Conservation (phyloP, 2,329 filamentous ascomycete species). For the Penicillium sp. region DNA sequence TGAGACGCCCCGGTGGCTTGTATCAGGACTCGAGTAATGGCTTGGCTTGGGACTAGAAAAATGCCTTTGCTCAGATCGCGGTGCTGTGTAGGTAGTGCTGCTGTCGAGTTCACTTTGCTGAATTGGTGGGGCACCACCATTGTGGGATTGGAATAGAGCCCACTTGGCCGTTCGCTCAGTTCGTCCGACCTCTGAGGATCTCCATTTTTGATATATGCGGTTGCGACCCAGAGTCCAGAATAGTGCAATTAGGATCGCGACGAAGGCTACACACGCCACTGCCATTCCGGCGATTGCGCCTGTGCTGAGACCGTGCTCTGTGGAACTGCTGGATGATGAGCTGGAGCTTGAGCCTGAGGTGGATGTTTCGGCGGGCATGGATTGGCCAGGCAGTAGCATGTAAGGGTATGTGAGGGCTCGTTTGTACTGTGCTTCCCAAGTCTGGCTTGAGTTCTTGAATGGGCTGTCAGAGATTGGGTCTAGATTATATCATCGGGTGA, state of each 20-base stretch:
- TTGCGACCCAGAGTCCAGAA: slow-evolving; percentile 40
- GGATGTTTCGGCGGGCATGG: slow-evolving; percentile 52
- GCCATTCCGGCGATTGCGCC: slow-evolving; percentile 63
- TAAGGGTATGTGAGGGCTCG: slow-evolving; percentile 51
- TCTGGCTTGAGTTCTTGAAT: slow-evolving; percentile 48
- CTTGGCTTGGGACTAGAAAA: not conserved
- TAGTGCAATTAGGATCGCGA: slow-evolving; percentile 48
- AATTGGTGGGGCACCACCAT: slow-evolving; percentile 9
- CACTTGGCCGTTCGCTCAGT: slow-evolving; percentile 34
- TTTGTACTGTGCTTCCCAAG: slow-evolving; percentile 50
- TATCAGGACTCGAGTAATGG: not conserved
- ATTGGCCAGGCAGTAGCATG: slow-evolving; percentile 58
- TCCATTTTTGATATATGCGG: slow-evolving; percentile 35
- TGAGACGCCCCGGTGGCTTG: not conserved
- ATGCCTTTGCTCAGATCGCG: not conserved
- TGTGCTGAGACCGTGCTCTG: slow-evolving; percentile 27
- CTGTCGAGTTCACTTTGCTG: slow-evolving; percentile 19
- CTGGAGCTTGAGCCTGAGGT: slow-evolving; percentile 5
- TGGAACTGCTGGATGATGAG: slow-evolving; percentile 7
- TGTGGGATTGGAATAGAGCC: slow-evolving; percentile 27
- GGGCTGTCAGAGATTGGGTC: not conserved
- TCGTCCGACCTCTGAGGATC: slow-evolving; percentile 33
- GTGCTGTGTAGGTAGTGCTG: not conserved
- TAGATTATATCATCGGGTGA: not conserved
- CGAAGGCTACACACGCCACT: slow-evolving; percentile 52